Conservation (phyloP, 148 eudicot species). For the Chenopodium berlandieri region DNA sequence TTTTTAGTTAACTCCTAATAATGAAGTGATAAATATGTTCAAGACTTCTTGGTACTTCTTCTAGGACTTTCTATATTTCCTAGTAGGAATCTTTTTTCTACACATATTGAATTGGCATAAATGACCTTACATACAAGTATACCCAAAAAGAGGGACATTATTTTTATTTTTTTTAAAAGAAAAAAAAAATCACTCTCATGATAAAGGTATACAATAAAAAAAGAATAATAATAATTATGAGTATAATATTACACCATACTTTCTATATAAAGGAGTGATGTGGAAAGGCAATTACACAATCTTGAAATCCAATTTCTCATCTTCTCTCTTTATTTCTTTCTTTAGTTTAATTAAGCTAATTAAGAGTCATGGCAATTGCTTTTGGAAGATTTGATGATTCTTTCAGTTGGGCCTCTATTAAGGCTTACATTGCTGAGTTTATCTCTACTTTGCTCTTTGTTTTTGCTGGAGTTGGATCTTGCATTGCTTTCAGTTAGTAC, state of each 20-base stretch:
- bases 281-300: slow-evolving; percentile 25
- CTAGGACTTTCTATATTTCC: slow-evolving; percentile 22
- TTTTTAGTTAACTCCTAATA: not conserved
- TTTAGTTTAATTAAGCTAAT: not conserved
- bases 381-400: slow-evolving; percentile 70
- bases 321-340: not conserved
- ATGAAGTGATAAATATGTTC: not conserved
- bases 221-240: not conserved
- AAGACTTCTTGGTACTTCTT: not conserved
- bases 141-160: slow-evolving; percentile 6
- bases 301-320: slow-evolving; percentile 19
- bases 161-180: not conserved
- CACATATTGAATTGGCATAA: not conserved
- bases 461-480: slow-evolving; percentile 89
- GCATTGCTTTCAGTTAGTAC: slow-evolving; percentile 62
- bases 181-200: not conserved
- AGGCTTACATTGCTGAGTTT: slow-evolving; percentile 77
- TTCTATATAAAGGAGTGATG: slow-evolving; percentile 36
- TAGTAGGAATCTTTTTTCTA: slow-evolving; percentile 9
- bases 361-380: slow-evolving; percentile 47
- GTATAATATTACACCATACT: not conserved
- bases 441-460: slow-evolving; percentile 78
- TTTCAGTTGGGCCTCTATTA: slow-evolving; percentile 52
- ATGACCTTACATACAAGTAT: not conserved
- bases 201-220: slow-evolving; percentile 8